phyloP scores from a whole-genome alignment of 495 filamentous ascomycete genomes.

The Xylaria castorea region DNA sequence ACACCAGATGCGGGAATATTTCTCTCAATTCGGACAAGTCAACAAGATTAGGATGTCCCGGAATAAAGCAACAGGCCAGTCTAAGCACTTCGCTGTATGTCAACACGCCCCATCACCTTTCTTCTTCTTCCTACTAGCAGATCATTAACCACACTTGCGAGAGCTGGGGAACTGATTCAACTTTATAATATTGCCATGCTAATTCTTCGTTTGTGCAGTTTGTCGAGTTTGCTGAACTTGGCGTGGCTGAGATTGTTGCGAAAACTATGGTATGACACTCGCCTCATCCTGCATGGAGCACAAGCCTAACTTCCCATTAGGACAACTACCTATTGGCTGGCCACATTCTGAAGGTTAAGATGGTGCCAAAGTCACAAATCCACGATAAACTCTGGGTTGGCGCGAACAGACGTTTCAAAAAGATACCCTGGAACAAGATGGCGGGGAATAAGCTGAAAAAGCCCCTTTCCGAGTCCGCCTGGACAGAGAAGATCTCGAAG shows the following conservation, averaged over 20 bases:
- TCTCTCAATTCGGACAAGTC: conserved; percentile 92
- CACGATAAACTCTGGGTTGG: conserved; percentile 85
- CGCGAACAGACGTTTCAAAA: conserved; percentile 86
- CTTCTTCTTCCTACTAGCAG: not conserved
- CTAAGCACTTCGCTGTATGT: conserved; percentile 78
- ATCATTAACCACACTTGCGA: not conserved
- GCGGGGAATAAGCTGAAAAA: conserved; percentile 74
- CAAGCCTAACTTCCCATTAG: conserved; percentile 15
- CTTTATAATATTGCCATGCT: not conserved
- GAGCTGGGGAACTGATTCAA: not conserved
- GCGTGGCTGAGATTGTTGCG: conserved; percentile 86
- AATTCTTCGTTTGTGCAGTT: conserved; percentile 51
- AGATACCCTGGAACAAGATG: conserved; percentile 82
- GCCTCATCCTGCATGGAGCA: not conserved
- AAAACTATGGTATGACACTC: conserved; percentile 74
- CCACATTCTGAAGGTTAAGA: conserved; percentile 86
- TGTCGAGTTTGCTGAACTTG: conserved; percentile 79
- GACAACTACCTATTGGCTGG: conserved; percentile 96
- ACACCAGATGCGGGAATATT: conserved; percentile 91
- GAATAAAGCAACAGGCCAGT: conserved; percentile 84
- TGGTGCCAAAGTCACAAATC: conserved; percentile 75
- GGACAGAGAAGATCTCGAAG: conserved; percentile 72
- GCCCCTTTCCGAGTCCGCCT: conserved; percentile 72
- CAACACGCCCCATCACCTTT: not conserved
- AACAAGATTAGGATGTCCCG: conserved; percentile 81